Evolutionary conservation across 1,284 basidiomycete genomes (phyloP).

Genomic region (Naganishia sp.): DNA sequence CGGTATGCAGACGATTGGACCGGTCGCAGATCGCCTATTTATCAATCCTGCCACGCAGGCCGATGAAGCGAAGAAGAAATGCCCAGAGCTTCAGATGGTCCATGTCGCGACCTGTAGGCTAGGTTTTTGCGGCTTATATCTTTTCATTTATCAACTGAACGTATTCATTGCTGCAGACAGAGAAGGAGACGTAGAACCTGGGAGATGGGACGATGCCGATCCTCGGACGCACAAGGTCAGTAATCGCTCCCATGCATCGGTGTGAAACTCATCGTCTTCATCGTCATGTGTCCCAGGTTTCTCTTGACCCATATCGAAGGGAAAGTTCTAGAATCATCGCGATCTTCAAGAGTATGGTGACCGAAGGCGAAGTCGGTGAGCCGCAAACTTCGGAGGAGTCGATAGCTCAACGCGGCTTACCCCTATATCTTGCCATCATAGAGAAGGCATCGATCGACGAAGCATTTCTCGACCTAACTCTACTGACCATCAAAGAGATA

Average conservation of each 20-base stretch:
- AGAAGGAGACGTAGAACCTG: conserved; percentile 84
- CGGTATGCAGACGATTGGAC: conserved; percentile 24
- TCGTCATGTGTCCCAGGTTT: conserved; percentile 62
- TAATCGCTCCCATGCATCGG: conserved; percentile 27
- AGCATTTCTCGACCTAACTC: conserved; percentile 85
- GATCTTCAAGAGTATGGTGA: conserved; percentile 76
- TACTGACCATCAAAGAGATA: conserved; percentile 70
- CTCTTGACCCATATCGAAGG: conserved; percentile 87
- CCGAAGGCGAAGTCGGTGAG: conserved; percentile 67
- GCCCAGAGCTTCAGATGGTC: conserved; percentile 78
- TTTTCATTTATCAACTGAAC: neutral
- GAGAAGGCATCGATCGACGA: conserved; percentile 72
- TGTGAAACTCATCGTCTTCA: neutral
- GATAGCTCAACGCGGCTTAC: neutral
- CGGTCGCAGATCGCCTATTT: neutral
- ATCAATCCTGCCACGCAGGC: conserved; percentile 47
- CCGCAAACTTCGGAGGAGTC: neutral
- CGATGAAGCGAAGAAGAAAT: conserved; percentile 78
- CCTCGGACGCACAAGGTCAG: conserved; percentile 88
- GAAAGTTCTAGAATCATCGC: conserved; percentile 88
- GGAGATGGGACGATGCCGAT: conserved; percentile 84
- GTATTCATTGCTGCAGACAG: conserved; percentile 33
- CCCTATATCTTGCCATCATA: conserved; percentile 44
- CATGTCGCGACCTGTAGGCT: conserved; percentile 89
- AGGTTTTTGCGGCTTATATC: neutral